Evolutionary conservation across 2,329 filamentous ascomycete genomes (phyloP).

Genomic region (Paraphoma sp.): DNA sequence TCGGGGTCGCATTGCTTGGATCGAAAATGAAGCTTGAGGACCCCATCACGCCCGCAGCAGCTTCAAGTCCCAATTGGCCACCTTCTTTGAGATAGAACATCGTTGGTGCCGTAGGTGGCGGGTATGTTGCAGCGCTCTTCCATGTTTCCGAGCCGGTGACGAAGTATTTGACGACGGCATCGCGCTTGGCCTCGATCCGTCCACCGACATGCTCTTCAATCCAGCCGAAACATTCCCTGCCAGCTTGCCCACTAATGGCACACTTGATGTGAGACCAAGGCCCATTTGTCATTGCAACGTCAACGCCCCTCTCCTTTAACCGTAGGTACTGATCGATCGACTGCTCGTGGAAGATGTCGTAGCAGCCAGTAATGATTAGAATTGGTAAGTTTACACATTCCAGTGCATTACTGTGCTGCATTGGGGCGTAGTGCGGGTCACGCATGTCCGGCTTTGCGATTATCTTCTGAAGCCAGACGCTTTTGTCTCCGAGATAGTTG

Average conservation of each 20-base stretch:
- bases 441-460: conserved; percentile 5
- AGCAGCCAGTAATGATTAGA: conserved; percentile 18
- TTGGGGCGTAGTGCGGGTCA: conserved; percentile 13
- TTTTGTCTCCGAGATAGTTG: background rate
- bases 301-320: conserved; percentile 9
- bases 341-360: conserved; percentile 18
- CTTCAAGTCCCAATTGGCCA: conserved; percentile 1
- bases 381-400: conserved; percentile 17
- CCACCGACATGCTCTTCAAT: conserved; percentile 12
- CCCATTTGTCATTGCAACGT: conserved; percentile 17
- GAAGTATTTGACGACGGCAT: conserved; percentile 14
- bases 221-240: conserved; percentile 11
- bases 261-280: conserved; percentile 14
- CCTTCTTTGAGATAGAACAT: conserved; percentile 2
- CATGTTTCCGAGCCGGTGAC: conserved; percentile 23
- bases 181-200: background rate
- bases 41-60: background rate
- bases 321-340: conserved; percentile 21
- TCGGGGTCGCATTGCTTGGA: conserved; percentile 16
- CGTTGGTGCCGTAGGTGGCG: conserved; percentile 5
- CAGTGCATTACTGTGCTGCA: conserved; percentile 11
- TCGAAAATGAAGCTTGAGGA: conserved; percentile 17
- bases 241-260: background rate
- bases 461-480: conserved; percentile 9
- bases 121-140: conserved; percentile 8